phyloP scores from a whole-genome alignment of 208 protist genomes.

The Leishmania tropica region DNA sequence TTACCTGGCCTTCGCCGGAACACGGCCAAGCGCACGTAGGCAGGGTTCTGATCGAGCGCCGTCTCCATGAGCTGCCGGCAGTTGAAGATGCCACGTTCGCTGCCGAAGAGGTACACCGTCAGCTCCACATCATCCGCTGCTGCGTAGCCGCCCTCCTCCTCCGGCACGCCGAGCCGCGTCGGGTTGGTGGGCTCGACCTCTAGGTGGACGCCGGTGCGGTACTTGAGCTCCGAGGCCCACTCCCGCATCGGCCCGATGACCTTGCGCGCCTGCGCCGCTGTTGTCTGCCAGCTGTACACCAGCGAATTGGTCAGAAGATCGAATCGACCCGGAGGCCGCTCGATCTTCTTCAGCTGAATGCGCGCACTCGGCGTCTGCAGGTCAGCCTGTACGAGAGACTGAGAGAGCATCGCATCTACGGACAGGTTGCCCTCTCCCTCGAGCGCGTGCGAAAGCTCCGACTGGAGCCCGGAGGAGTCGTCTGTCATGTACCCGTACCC shows the following conservation, averaged over 20 bases:
- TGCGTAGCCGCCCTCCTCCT: constrained; percentile 58
- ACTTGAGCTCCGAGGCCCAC: constrained; percentile 91
- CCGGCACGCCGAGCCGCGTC: constrained; percentile 35
- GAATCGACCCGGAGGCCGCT: constrained; percentile 74
- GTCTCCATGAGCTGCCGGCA: constrained; percentile 88
- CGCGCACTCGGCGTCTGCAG: constrained; percentile 29
- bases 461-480: constrained; percentile 53
- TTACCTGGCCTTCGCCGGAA: constrained; percentile 70
- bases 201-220: constrained; percentile 88
- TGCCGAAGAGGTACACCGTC: constrained; percentile 90
- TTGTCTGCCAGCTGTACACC: constrained; percentile 89
- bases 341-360: constrained; percentile 67
- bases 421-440: constrained; percentile 50
- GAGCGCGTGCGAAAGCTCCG: constrained; percentile 62
- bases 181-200: constrained; percentile 84
- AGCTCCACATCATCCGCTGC: constrained; percentile 88
- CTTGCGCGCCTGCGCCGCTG: constrained; percentile 70
- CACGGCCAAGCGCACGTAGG: constrained; percentile 86
- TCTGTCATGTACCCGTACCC: constrained; percentile 25
- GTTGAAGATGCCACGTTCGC: constrained; percentile 87
- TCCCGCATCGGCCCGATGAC: constrained; percentile 89
- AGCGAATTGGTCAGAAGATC: constrained; percentile 90
- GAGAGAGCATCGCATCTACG: constrained; percentile 26
- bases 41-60: constrained; percentile 73
- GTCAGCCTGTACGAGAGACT: constrained; percentile 30